Conservation (phyloP, 257 asterid genomes). For the Asclepias syriaca region DNA sequence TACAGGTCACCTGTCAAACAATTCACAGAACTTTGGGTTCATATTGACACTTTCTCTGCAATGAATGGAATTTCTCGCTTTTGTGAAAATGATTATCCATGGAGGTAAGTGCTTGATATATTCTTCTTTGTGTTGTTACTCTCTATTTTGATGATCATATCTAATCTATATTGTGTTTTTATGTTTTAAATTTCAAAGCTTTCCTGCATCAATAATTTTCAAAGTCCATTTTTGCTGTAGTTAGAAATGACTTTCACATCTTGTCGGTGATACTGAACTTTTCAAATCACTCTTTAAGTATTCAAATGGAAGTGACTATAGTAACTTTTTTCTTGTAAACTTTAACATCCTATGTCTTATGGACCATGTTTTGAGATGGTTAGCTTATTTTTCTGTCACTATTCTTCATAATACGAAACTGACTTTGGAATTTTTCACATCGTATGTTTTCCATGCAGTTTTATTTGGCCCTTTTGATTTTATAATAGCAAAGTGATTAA, state of each 20-base stretch:
- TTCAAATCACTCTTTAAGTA: neutral
- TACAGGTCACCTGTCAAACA: slow-evolving; percentile 47
- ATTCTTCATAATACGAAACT: neutral
- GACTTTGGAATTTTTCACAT: neutral
- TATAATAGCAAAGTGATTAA: neutral
- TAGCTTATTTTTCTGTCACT: neutral
- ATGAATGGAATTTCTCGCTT: slow-evolving; percentile 95
- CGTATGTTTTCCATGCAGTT: neutral
- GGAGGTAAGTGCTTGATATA: slow-evolving; percentile 49
- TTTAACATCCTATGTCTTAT: neutral
- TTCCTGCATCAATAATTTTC: neutral
- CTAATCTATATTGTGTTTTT: neutral
- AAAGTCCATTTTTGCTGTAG: neutral
- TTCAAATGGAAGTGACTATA: neutral
- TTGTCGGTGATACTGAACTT: neutral
- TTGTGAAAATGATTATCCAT: slow-evolving; percentile 63
- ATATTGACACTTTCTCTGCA: slow-evolving; percentile 83
- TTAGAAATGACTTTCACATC: neutral
- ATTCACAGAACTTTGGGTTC: slow-evolving; percentile 65
- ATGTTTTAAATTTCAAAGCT: neutral
- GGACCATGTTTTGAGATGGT: neutral
- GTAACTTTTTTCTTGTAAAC: neutral
- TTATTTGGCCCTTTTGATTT: neutral
- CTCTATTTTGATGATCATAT: neutral
- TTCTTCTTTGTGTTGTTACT: neutral